phyloP scores from a whole-genome alignment of 805 yeast genomes.

The Komagataella kurtzmanii region DNA sequence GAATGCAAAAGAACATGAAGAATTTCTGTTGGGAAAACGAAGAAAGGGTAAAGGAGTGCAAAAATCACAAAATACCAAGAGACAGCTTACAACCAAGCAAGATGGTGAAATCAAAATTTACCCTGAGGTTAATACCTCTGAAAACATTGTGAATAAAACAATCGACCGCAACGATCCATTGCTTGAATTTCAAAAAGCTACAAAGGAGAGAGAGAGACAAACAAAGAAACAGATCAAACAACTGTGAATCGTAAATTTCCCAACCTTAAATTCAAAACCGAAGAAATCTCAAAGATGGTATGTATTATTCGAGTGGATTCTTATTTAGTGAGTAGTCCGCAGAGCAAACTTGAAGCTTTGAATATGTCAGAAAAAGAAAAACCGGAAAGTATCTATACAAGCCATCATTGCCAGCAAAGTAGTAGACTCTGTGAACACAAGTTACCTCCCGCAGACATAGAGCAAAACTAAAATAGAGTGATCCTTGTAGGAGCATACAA shows the following conservation, averaged over 20 bases:
- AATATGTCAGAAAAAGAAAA: background rate
- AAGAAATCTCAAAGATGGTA: background rate
- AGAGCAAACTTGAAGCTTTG: background rate
- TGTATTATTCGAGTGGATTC: background rate
- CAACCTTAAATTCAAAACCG: background rate
- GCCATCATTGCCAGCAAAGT: background rate
- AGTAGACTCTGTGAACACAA: background rate
- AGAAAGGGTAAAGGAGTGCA: slow-evolving; percentile 20
- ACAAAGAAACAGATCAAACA: background rate
- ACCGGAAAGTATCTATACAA: background rate
- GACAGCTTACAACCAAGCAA: background rate
- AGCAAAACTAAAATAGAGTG: background rate
- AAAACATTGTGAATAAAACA: background rate
- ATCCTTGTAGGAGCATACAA: background rate
- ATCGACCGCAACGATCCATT: background rate
- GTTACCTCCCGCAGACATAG: background rate
- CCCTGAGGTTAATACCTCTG: background rate
- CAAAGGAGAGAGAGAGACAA: background rate
- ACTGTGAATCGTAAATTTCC: background rate
- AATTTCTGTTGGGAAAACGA: slow-evolving; percentile 37
- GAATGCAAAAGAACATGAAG: slow-evolving; percentile 28
- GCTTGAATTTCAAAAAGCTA: background rate
- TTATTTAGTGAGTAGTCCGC: background rate
- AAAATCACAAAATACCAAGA: background rate
- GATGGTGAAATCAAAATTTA: background rate